Evolutionary conservation across 225 moss, liverwort and hornwort genomes (phyloP), one percentile per base, ranked within the genome.

Genomic region (Pseudoscleropodium purum): DNA sequence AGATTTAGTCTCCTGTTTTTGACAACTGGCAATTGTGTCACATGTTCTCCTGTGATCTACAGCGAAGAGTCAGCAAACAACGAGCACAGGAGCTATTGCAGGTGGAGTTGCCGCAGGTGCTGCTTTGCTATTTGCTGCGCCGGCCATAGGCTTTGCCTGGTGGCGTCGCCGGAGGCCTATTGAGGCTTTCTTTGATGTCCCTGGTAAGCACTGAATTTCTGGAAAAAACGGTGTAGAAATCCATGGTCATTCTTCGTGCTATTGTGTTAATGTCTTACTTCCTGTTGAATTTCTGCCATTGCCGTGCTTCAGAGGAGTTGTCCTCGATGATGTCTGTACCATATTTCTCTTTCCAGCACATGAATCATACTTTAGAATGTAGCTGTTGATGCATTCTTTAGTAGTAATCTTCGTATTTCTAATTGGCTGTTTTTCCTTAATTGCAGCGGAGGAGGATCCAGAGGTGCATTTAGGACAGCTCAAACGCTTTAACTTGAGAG

Each of bases 171-270:
- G 95, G 49, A 94, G 96, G 84, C 92, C 93, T 80, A 92, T 93
- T 70, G 98, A 98, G 79, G 96, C 94, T 85, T 98, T 97, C 93
- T 98, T 98, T 90, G 98, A 98, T 93, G 97, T 98, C 37, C 95
- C 98, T 89, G 97, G 98, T 98, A 87, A 83, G 79, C 73, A 51
- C 60, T 41, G 59, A 26, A 52, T 54, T 83, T 83, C 47, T 90
- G 70, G 63, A 75, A 60, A 45, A 45, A 41, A 49, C 4, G 33
- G 17, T 82, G 15, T 70, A n/a, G 62, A 45, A 84, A 20, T 45
- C 67, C 60, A 33, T 75, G 19, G 34, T 70, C 52, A 67, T 75
- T 64, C 34, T 67, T 67, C 57, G 39, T 79, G 59, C 66, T 75
- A 31, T 54, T 45, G 15, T 82, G 30, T 45, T 82, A 67, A 25